A percentile compares a stretch with the other conserved stretches of the same genome.
Evolutionary conservation across 345 rosid genomes (phyloP).

Genomic region (Gossypium rotundifolium): DNA sequence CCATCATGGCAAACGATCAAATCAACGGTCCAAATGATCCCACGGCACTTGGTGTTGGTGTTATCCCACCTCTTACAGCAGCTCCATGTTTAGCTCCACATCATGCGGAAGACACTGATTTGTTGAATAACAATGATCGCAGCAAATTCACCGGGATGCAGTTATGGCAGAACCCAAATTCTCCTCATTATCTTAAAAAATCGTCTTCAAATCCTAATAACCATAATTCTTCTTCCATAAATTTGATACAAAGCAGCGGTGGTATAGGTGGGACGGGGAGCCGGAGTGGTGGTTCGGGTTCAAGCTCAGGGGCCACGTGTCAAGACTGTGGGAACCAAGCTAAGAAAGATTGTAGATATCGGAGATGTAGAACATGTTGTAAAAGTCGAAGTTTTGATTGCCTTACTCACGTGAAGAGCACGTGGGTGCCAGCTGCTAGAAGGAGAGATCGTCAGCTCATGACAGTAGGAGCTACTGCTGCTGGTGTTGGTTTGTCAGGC

Average conservation of each 20-base stretch:
- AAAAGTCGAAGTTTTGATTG: slow-evolving; percentile 92
- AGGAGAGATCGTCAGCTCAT: slow-evolving; percentile 83
- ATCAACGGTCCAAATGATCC: slow-evolving; percentile 37
- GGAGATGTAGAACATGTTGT: slow-evolving; percentile 91
- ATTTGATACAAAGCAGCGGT: slow-evolving; percentile 23
- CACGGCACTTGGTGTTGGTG: slow-evolving; percentile 59
- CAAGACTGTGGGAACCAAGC: slow-evolving; percentile 99
- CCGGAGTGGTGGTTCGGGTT: slow-evolving; percentile 37
- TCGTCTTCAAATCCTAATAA: slow-evolving; percentile 26
- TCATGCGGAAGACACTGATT: slow-evolving; percentile 43
- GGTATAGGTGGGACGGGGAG: slow-evolving; percentile 8
- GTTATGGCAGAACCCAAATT: slow-evolving; percentile 60
- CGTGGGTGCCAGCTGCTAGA: slow-evolving; percentile 93
- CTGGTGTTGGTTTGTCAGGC: slow-evolving; percentile 59
- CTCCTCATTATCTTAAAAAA: slow-evolving; percentile 38
- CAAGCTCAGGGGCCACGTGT: slow-evolving; percentile 58
- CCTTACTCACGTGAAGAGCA: slow-evolving; percentile 90
- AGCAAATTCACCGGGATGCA: slow-evolving; percentile 48
- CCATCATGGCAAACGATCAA: slow-evolving; percentile 31
- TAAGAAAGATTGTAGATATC: slow-evolving; percentile 79
- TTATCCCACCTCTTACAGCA: slow-evolving; percentile 66
- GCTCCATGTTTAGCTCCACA: slow-evolving; percentile 42
- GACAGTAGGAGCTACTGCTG: slow-evolving; percentile 20
- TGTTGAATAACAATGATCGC: slow-evolving; percentile 23
- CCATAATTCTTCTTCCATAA: slow-evolving; percentile 22